Evolutionary conservation across 1,139 yeast genomes (phyloP).

Genomic region (Yamadazyma membranifaciens): DNA sequence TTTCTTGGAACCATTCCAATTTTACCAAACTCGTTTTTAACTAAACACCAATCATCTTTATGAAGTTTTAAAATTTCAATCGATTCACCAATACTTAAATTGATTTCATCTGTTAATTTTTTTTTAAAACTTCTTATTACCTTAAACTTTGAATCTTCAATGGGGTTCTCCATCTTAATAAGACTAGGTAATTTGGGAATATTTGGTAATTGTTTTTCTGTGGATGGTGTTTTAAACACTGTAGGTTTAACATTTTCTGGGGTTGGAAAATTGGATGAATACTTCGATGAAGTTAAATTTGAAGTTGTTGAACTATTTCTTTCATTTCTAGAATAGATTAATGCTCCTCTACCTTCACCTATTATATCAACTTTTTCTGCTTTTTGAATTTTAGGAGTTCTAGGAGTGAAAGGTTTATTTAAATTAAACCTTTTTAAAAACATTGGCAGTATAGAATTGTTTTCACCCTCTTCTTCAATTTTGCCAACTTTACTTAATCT

Average conservation of each 20-base stretch:
- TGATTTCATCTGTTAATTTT: conserved; percentile 33
- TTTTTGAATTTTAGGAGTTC: conserved; percentile 6
- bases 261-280: conserved; percentile 3
- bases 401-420: conserved; percentile 17
- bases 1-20: conserved; percentile 37
- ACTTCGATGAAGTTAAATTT: background rate
- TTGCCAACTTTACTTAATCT: conserved; percentile 10
- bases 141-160: conserved; percentile 15
- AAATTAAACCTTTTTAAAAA: conserved; percentile 35
- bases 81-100: conserved; percentile 31
- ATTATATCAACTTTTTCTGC: background rate
- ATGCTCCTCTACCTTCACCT: conserved; percentile 4
- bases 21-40: conserved; percentile 25
- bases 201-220: conserved; percentile 1
- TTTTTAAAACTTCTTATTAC: conserved; percentile 29
- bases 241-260: background rate
- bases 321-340: background rate
- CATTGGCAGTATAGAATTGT: conserved; percentile 27
- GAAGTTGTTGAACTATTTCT: background rate
- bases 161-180: conserved; percentile 13
- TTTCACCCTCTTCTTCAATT: conserved; percentile 9
- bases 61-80: conserved; percentile 27
- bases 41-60: conserved; percentile 43
- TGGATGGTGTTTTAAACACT: background rate
- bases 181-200: conserved; percentile 21